Conservation (phyloP, 169 alveolate genomes). For the Cryptosporidium bovis region DNA sequence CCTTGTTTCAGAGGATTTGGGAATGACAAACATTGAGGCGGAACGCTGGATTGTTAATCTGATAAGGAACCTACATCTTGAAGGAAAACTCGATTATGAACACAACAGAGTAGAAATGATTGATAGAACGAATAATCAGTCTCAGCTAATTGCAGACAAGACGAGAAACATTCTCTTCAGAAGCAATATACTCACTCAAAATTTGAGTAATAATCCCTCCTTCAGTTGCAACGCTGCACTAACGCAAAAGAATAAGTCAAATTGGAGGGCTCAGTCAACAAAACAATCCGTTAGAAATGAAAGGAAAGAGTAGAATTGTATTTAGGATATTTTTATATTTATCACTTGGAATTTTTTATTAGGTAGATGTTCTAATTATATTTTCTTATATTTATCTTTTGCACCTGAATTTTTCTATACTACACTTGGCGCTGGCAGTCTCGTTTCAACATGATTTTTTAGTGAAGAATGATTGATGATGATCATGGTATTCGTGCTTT, state of each 20-base stretch:
- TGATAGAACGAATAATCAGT: conserved; percentile 86
- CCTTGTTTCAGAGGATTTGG: conserved; percentile 88
- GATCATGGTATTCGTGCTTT: conserved; percentile 57
- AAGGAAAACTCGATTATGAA: conserved; percentile 92
- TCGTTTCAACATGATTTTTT: background rate
- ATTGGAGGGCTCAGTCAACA: conserved; percentile 47
- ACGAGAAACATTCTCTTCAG: conserved; percentile 85
- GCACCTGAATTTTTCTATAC: background rate
- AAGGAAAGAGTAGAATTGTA: conserved; percentile 17
- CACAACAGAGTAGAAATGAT: conserved; percentile 90
- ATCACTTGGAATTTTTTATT: background rate
- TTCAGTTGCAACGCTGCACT: conserved; percentile 5
- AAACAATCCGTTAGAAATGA: conserved; percentile 53
- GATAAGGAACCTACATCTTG: conserved; percentile 87
- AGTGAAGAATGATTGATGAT: background rate
- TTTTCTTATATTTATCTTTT: background rate
- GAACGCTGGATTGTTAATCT: conserved; percentile 92
- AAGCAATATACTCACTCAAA: conserved; percentile 85
- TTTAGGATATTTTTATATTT: conserved; percentile 1
- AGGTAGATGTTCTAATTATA: background rate
- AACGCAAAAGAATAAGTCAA: conserved; percentile 48
- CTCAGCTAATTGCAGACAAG: conserved; percentile 88
- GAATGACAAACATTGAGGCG: conserved; percentile 88
- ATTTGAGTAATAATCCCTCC: conserved; percentile 75
- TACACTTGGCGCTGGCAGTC: background rate